phyloP scores from a whole-genome alignment of 1,284 basidiomycete species.

The Cystobasidiaceae sp. region DNA sequence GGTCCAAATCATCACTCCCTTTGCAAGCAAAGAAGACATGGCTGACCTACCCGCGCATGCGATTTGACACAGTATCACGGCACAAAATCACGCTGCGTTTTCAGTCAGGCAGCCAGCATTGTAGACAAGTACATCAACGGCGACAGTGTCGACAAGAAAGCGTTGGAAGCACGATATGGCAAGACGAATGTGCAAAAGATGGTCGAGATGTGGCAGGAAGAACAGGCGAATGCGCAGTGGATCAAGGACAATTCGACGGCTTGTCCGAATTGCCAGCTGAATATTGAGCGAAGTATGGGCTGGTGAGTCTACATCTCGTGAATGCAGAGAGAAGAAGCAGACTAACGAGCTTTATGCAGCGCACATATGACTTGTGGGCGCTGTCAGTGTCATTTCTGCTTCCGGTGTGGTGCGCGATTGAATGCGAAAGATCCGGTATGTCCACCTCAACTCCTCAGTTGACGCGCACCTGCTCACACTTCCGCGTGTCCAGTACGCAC shows the following conservation, averaged over 20 bases:
- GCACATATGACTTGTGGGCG: constrained; percentile 65
- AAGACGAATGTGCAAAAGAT: constrained; percentile 55
- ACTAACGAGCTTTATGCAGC: constrained; percentile 16
- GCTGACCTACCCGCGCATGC: neutral
- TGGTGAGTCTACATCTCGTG: constrained; percentile 50
- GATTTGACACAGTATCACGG: constrained; percentile 57
- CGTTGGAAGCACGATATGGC: constrained; percentile 62
- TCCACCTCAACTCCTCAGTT: constrained; percentile 41
- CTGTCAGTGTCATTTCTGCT: constrained; percentile 69
- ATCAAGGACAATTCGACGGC: constrained; percentile 57
- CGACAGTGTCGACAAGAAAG: constrained; percentile 51
- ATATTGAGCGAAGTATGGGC: constrained; percentile 66
- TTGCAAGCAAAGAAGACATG: neutral
- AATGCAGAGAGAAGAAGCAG: constrained; percentile 50
- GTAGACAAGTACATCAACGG: constrained; percentile 60
- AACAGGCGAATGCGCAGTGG: constrained; percentile 62
- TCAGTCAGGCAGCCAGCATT: constrained; percentile 58
- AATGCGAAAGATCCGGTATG: constrained; percentile 56
- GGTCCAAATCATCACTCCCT: constrained; percentile 30
- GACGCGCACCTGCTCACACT: neutral
- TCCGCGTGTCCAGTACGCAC: constrained; percentile 14
- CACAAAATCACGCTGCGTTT: constrained; percentile 59
- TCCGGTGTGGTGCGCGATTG: constrained; percentile 55
- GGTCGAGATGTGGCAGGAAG: constrained; percentile 60
- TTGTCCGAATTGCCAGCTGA: constrained; percentile 63